A percentile compares a stretch with the other conserved stretches of the same genome.
Evolutionary conservation across 306 rosid species (phyloP).

Genomic region (Canavalia gladiata): DNA sequence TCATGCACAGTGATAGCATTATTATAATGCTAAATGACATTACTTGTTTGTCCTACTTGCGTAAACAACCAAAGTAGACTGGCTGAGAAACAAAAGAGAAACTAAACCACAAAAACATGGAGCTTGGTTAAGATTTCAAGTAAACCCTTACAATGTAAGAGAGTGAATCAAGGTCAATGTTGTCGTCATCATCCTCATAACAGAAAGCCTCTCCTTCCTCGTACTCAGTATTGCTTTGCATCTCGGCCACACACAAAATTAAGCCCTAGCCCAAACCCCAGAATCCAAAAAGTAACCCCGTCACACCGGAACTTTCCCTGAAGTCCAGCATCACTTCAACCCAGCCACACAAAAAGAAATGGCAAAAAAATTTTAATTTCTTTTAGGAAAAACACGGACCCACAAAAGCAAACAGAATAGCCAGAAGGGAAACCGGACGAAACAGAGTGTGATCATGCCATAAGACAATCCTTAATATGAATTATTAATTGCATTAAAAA

Average conservation of each 20-base stretch:
- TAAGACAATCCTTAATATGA: conserved; percentile 39
- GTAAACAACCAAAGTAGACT: conserved; percentile 1
- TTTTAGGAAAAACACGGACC: conserved; percentile 35
- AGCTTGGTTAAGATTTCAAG: conserved; percentile 42
- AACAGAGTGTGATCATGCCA: conserved; percentile 41
- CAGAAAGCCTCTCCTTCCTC: conserved; percentile 76
- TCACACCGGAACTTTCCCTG: conserved; percentile 57
- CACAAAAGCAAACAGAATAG: conserved; percentile 39
- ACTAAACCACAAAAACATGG: conserved; percentile 37
- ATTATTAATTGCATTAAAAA: conserved; percentile 39
- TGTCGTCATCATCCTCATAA: conserved; percentile 56
- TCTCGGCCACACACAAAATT: conserved; percentile 46
- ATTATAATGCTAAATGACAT: conserved; percentile 28
- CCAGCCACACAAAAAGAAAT: not conserved
- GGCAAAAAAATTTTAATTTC: not conserved
- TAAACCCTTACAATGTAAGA: conserved; percentile 74
- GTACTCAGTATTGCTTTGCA: conserved; percentile 59
- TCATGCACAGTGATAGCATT: not conserved
- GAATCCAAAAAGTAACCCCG: conserved; percentile 53
- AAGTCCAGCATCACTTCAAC: conserved; percentile 72
- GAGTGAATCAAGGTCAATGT: conserved; percentile 64
- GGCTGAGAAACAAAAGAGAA: conserved; percentile 3
- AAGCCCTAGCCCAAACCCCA: conserved; percentile 49
- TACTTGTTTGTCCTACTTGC: conserved; percentile 28
- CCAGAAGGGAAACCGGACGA: conserved; percentile 47